Evolutionary conservation across 176 grass and related monocot genomes (phyloP), one percentile per base, ranked within the genome.

Genomic region (Chrysopogon serrulatus): DNA sequence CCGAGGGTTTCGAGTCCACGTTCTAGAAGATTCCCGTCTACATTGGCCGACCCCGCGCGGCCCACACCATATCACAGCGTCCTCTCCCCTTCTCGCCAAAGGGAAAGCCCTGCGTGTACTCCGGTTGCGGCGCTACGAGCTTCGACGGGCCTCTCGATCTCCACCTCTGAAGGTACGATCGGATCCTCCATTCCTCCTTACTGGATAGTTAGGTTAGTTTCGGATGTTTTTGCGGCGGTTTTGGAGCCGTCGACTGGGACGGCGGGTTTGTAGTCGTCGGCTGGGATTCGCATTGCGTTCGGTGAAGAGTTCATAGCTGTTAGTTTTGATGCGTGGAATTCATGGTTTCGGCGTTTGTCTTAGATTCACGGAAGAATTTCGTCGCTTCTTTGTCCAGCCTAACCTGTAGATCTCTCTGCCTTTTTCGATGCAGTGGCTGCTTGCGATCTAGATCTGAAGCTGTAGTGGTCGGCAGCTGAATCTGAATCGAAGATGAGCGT

Each of bases 401-500:
- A 40, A 40, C 39, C 9, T 8, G 39, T 40, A 40, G 39, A 40
- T 40, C 39, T 40, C 39, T 5, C 39, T 4, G 39, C 39, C 9
- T 5, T 40, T 40, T 40, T n/a, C n/a, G n/a, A n/a, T n/a, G 39
- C 39, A 40, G 39, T 5, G 39, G 5, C 9, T 40, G 39, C 39
- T 40, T 67, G 65, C n/a, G 45, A 40, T 63, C 53, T n/a, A 88
- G 28, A 83, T 75, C 76, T 72, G 51, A 10, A n/a, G 13, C 16
- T 15, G 24, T 28, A 15, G 18, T 65, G 21, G 40, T 31, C 4
- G 31, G 84, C 2, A 8, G 33, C 33, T 63, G 32, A 86, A 16
- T 30, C 0, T 10, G 36, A 13, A 10, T 5, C 53, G 65, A 91
- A 82, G 71, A 98, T 98, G 95, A 98, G 95, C 48, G 95, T 98